Evolutionary conservation across 129 eudicot species (phyloP), one percentile per base, ranked within the genome.

Genomic region (Deinandra increscens): DNA sequence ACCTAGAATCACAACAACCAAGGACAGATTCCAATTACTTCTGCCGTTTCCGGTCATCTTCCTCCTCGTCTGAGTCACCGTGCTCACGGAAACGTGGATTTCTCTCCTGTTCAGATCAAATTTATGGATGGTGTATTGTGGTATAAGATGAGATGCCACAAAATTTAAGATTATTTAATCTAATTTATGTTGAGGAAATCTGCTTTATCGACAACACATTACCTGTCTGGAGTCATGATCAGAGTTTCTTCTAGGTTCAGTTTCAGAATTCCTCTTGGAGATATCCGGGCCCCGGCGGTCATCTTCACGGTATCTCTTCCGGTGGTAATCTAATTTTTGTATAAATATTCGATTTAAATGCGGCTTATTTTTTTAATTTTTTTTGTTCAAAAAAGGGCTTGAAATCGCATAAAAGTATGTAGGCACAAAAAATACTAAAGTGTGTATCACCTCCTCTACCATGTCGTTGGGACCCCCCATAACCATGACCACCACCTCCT

Each of bases 31-130:
- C 65, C 60, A 56, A 48, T 74, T 78, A 91, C 15, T 83, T 49
- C 38, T 75, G 85, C 75, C 85, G 78, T 77, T 89, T 93, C 7
- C 82, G 65, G 60, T 83, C 97, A 61, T 89, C 97, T 1, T 93
- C 99, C 50, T 92, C 98, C 1, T 93, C 99, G 7, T 93, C 99
- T 3, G 97, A 93, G 71, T 93, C 97, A 12, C 99, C 99, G 13
- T 86, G 89, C 76, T 93, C 99, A 51, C 99, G 95, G 63, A 93
- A 93, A 37, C 99, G 88, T 34, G 99, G 97, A 79, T 93, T 93
- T 74, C 87, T 93, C 81, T 93, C 99, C 99, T 93, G 97, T 69
- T 71, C 13, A 63, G 62, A 54, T 19, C 11, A 23, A 26, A 23
- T 11, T 13, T 29, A 19, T 3, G 29, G 23, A 69, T 23, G n/a